These are phyloP conservation scores for Salinomyces thailandicus DNA, from an alignment of 2,329 filamentous ascomycete species.

Conservation along the genomic window DNA sequence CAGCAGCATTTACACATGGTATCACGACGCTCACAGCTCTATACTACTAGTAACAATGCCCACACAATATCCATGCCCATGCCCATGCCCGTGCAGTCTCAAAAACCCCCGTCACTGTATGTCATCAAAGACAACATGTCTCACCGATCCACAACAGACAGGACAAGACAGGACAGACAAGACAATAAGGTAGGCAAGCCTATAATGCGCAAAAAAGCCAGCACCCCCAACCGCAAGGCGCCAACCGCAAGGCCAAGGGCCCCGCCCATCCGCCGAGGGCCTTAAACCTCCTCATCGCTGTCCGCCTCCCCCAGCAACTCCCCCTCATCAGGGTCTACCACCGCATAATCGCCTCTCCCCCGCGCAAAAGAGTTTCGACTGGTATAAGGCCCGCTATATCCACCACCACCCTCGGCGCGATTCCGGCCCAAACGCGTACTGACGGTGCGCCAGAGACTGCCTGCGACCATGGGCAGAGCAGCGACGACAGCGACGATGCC, in stretches of 20 bases:
- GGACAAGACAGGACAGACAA: no score
- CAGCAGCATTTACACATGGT: not conserved
- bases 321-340: slow-evolving; percentile 87
- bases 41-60: no score
- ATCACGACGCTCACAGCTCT: not conserved
- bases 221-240: no score
- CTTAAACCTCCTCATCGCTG: slow-evolving; percentile 12
- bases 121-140: not conserved
- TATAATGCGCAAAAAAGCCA: no score
- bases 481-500: slow-evolving; percentile 46
- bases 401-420: slow-evolving; percentile 35
- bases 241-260: no score
- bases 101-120: not conserved
- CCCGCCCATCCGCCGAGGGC: not conserved
- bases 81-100: no score
- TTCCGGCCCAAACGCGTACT: slow-evolving; percentile 41
- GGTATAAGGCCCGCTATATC: slow-evolving; percentile 61
- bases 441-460: slow-evolving; percentile 61
- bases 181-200: not conserved
- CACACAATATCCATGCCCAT: no score
- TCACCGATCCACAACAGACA: not conserved
- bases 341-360: slow-evolving; percentile 74
- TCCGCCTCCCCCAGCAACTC: slow-evolving; percentile 83
- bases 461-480: slow-evolving; percentile 55
- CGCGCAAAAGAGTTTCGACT: slow-evolving; percentile 82